Evolutionary conservation across 257 asterid species (phyloP).

Genomic region (Nicotiana tabacum): DNA sequence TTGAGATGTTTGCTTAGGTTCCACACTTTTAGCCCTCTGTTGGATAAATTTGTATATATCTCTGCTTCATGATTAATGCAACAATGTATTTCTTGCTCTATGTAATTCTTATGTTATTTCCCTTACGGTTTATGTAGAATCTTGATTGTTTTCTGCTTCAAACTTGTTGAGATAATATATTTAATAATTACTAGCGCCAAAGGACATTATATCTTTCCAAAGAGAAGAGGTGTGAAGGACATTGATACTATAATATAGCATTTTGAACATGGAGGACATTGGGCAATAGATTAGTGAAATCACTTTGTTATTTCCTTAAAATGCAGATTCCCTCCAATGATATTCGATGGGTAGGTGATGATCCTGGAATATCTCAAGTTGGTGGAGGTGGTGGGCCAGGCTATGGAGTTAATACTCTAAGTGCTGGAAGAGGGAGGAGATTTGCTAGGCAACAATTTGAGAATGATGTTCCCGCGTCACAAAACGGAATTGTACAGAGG

Average conservation of each 20-base stretch:
- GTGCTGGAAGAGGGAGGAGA: slow-evolving; percentile 48
- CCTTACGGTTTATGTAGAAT: background rate
- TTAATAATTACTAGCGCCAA: background rate
- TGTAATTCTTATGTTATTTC: background rate
- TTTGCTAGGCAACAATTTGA: slow-evolving; percentile 38
- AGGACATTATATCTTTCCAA: background rate
- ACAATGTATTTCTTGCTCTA: background rate
- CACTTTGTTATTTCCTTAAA: background rate
- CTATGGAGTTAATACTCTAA: slow-evolving; percentile 30
- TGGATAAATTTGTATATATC: background rate
- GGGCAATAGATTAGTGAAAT: background rate
- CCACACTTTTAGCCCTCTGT: background rate
- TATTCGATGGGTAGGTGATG: slow-evolving; percentile 86
- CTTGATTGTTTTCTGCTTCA: background rate
- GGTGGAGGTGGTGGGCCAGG: slow-evolving; percentile 34
- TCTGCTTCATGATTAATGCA: background rate
- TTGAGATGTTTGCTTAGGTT: background rate
- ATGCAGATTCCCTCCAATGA: slow-evolving; percentile 81
- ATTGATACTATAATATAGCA: background rate
- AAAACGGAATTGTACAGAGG: slow-evolving; percentile 43
- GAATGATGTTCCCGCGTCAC: slow-evolving; percentile 44
- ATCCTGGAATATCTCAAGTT: slow-evolving; percentile 58
- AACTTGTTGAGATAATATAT: background rate
- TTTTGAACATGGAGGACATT: background rate
- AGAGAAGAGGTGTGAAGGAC: background rate